These are phyloP conservation scores for Fusarium azukiicola DNA, from an alignment of 2,329 filamentous ascomycete genomes.

Conservation along the genomic window DNA sequence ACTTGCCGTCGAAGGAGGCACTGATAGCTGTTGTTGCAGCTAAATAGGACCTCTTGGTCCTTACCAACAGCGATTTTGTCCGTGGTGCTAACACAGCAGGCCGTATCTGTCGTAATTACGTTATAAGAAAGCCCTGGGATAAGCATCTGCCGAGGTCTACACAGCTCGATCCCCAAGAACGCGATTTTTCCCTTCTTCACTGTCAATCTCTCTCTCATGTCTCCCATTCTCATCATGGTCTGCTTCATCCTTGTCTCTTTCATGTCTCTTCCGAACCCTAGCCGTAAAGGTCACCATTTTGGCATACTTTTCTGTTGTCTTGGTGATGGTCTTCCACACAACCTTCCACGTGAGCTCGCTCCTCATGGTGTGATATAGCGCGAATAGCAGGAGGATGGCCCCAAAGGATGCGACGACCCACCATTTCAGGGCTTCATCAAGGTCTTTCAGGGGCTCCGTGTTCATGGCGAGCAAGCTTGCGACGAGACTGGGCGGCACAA, in stretches of 20 bases:
- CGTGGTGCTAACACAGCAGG: neutral
- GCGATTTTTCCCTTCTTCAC: neutral
- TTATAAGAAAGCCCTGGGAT: neutral
- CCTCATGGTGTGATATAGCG: neutral
- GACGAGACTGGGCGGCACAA: conserved; percentile 15
- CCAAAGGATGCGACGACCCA: conserved; percentile 1
- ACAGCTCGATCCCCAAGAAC: neutral
- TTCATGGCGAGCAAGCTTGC: conserved; percentile 14
- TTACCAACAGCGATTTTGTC: neutral
- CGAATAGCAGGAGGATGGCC: conserved; percentile 30
- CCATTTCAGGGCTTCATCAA: conserved; percentile 12
- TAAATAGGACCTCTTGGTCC: no score
- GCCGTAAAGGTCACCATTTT: conserved; percentile 3
- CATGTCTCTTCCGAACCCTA: neutral
- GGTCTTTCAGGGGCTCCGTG: neutral
- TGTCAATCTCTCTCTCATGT: neutral
- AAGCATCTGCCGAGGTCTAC: neutral
- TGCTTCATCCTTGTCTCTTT: neutral
- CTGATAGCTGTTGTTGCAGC: neutral
- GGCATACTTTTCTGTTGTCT: conserved; percentile 4
- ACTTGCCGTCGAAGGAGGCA: neutral
- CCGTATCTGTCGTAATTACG: neutral
- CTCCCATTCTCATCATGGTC: neutral
- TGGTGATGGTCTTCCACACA: conserved; percentile 11
- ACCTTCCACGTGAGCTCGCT: conserved; percentile 13